Conservation (phyloP, 1,284 basidiomycete species). For the Kwoniella shivajii region DNA sequence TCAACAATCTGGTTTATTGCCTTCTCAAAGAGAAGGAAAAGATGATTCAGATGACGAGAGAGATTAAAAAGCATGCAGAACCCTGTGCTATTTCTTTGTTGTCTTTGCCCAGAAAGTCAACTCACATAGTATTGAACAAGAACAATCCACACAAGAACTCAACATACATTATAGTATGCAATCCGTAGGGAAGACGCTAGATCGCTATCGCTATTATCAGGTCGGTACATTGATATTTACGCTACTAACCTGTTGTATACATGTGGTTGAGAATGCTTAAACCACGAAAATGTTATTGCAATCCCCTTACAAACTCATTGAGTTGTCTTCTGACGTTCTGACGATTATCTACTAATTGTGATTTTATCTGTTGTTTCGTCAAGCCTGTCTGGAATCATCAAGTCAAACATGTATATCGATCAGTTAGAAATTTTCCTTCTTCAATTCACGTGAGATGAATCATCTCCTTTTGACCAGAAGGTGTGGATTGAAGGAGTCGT, state of each 20-base stretch:
- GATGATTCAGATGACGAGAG: constrained; percentile 28
- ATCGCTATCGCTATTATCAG: too few species aligned
- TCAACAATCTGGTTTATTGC: constrained; percentile 18
- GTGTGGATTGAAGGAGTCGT: too few species aligned
- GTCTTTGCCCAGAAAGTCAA: too few species aligned
- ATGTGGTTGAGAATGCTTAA: not conserved
- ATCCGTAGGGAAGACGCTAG: too few species aligned
- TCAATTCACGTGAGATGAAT: too few species aligned
- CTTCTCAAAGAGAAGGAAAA: constrained; percentile 15
- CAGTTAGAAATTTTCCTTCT: too few species aligned
- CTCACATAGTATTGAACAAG: not conserved
- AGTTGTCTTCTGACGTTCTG: constrained; percentile 34
- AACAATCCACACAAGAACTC: not conserved
- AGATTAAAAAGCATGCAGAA: constrained; percentile 15
- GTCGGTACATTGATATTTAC: not conserved
- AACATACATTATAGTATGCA: too few species aligned
- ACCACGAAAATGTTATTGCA: constrained; percentile 14
- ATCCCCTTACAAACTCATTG: constrained; percentile 14
- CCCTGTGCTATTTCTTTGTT: not conserved
- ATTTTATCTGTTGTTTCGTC: constrained; percentile 33
- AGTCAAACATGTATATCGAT: too few species aligned
- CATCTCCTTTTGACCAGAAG: too few species aligned
- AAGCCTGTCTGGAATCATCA: constrained; percentile 45
- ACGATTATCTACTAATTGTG: constrained; percentile 35
- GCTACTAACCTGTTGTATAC: not conserved